A percentile compares a stretch with the other conserved stretches of the same genome.
These are phyloP conservation scores for Blastobotrys aristatus DNA, from an alignment of 1,139 yeast species.

Conservation along the genomic window DNA sequence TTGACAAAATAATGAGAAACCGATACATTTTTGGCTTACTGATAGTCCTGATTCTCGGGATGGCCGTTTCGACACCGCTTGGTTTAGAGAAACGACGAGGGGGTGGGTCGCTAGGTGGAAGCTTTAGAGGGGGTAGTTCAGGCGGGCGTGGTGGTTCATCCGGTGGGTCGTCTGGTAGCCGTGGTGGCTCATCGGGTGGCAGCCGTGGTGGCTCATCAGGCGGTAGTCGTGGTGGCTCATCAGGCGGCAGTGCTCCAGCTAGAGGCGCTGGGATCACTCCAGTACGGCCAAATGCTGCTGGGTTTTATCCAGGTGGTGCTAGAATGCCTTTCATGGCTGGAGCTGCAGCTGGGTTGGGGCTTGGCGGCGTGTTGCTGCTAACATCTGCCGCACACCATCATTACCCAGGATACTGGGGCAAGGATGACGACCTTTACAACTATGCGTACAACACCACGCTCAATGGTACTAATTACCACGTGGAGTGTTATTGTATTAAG, in stretches of 20 bases:
- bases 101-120: constrained; percentile 14
- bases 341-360: constrained; percentile 22
- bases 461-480: constrained; percentile 22
- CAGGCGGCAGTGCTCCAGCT: constrained; percentile 9
- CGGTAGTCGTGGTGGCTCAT: constrained; percentile 9
- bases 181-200: constrained; percentile 13
- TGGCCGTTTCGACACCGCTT: neutral
- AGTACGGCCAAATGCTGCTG: constrained; percentile 14
- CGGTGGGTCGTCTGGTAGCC: constrained; percentile 9
- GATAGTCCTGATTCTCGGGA: neutral
- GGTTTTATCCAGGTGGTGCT: constrained; percentile 27
- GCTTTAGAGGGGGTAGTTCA: constrained; percentile 14
- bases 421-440: constrained; percentile 18
- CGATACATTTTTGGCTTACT: neutral
- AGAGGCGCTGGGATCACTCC: constrained; percentile 13
- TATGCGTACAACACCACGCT: constrained; percentile 22
- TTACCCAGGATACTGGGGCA: constrained; percentile 27
- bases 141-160: constrained; percentile 11
- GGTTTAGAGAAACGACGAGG: constrained; percentile 10
- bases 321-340: constrained; percentile 24
- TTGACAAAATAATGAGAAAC: no score
- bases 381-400: constrained; percentile 11
- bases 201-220: constrained; percentile 11
- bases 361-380: constrained; percentile 13
- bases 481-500: constrained; percentile 24